Percentiles rank a stretch among this genome's conserved stretches.
Conservation (phyloP, 305 asterid species). For the Fraxinus baroniana region DNA sequence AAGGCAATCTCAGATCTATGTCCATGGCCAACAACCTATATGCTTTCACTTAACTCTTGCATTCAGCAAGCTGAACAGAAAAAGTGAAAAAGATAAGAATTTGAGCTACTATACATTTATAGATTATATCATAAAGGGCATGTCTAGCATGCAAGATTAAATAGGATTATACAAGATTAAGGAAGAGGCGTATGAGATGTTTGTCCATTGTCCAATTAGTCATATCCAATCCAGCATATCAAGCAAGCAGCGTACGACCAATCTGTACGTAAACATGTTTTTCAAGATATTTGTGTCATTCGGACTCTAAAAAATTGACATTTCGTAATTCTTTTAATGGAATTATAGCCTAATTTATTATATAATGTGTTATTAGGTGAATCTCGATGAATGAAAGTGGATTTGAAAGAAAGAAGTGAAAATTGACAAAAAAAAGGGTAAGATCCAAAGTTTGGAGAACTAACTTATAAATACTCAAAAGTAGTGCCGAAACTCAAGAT, state of each 20-base stretch:
- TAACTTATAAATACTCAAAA: no score
- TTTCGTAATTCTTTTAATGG: no score
- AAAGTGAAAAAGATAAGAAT: conserved; percentile 15
- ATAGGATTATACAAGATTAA: not conserved
- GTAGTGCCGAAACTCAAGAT: no score
- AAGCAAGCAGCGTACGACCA: not conserved
- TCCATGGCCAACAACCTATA: conserved; percentile 55
- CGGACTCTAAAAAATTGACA: no score
- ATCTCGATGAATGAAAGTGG: no score
- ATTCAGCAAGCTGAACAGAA: conserved; percentile 33
- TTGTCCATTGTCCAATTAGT: not conserved
- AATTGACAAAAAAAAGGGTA: no score
- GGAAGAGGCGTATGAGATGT: not conserved
- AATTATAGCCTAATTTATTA: no score
- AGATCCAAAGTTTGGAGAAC: no score
- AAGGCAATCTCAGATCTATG: conserved; percentile 88
- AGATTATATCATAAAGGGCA: not conserved
- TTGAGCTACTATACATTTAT: conserved; percentile 10
- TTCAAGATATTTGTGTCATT: not conserved
- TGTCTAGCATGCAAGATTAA: not conserved
- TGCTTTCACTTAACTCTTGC: conserved; percentile 22
- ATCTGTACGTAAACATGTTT: not conserved
- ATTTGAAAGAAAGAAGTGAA: no score
- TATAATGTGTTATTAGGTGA: no score
- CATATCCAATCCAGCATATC: not conserved